These are phyloP conservation scores for Annulohypoxylon moriforme DNA, from an alignment of 495 filamentous ascomycete genomes.

Conservation along the genomic window DNA sequence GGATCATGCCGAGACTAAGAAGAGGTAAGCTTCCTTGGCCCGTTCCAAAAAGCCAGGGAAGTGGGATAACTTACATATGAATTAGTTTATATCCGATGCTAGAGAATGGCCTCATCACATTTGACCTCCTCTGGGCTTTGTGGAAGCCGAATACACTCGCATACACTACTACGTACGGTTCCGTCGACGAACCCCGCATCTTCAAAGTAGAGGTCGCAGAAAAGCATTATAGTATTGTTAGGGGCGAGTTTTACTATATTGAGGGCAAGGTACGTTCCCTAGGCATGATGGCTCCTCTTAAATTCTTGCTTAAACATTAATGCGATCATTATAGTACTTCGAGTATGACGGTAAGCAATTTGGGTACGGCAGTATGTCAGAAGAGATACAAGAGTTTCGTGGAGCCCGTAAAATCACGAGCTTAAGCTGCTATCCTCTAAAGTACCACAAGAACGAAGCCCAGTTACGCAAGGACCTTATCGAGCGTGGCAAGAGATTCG, in stretches of 20 bases:
- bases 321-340: constrained; percentile 57
- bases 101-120: constrained; percentile 87
- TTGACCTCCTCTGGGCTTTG: constrained; percentile 89
- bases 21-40: constrained; percentile 50
- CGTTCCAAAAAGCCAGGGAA: background rate
- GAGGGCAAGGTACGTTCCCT: constrained; percentile 73
- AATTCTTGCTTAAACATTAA: constrained; percentile 1
- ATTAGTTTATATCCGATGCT: constrained; percentile 81
- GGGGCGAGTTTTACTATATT: constrained; percentile 82
- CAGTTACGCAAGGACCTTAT: constrained; percentile 73
- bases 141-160: constrained; percentile 92
- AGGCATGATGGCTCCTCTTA: background rate
- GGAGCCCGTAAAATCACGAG: constrained; percentile 85
- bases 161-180: constrained; percentile 83
- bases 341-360: constrained; percentile 82
- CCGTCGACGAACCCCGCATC: constrained; percentile 83
- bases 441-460: constrained; percentile 82
- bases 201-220: constrained; percentile 88
- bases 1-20: constrained; percentile 83
- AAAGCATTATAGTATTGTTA: constrained; percentile 77
- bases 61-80: background rate
- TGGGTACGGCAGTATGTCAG: constrained; percentile 68
- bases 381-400: constrained; percentile 82
- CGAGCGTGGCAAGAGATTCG: constrained; percentile 88
- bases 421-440: constrained; percentile 80